Conservation (phyloP, 305 asterid species). For the Fraxinus paxiana region DNA sequence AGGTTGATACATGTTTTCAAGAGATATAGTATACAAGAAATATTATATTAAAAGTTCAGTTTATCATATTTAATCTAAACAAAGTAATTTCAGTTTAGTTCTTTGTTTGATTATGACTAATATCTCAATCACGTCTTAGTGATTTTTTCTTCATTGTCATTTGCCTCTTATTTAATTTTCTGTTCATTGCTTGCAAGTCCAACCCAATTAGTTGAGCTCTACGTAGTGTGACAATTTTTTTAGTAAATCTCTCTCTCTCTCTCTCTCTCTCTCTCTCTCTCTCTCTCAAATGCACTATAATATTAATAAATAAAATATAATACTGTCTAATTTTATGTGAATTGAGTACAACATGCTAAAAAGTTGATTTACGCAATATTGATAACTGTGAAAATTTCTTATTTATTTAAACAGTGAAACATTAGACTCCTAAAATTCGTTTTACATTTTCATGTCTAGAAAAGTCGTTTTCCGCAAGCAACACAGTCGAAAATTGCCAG, state of each 20-base stretch:
- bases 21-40: background rate
- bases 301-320: no score
- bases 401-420: background rate
- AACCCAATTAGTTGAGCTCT: no score
- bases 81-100: no score
- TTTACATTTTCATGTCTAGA: background rate
- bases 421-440: background rate
- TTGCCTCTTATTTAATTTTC: background rate
- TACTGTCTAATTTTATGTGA: background rate
- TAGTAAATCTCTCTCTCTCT: no score
- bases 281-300: no score
- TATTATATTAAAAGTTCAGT: no score
- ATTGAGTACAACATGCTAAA: background rate
- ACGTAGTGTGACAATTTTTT: no score
- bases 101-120: background rate
- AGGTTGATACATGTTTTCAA: background rate
- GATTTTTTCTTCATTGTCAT: background rate
- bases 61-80: no score
- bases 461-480: background rate
- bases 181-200: no score
- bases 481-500: background rate
- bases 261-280: no score
- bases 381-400: no score
- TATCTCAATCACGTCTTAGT: background rate
- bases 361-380: background rate